These are phyloP conservation scores for Elongisporangium senticosum DNA, from an alignment of 352 stramenopile genomes.

Conservation along the genomic window DNA sequence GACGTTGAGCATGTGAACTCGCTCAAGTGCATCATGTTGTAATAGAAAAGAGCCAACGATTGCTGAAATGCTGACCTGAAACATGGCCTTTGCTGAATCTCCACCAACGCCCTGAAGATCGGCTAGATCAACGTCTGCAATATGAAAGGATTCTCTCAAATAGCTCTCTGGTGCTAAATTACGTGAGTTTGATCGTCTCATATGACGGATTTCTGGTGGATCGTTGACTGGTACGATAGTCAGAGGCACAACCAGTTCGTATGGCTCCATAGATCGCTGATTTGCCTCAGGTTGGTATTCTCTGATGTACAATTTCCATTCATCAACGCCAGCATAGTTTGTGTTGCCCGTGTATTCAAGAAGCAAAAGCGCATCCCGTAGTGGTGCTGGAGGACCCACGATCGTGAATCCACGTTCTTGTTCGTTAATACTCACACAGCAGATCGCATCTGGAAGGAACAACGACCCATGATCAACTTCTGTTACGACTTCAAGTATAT, in stretches of 20 bases:
- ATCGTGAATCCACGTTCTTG: slow-evolving; percentile 12
- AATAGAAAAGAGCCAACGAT: slow-evolving; percentile 2
- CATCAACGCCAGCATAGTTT: slow-evolving; percentile 12
- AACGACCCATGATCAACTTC: slow-evolving; percentile 13
- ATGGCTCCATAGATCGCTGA: slow-evolving; percentile 3
- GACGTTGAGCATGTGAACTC: slow-evolving; percentile 1
- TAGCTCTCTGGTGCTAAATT: background rate
- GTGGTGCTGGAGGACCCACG: slow-evolving; percentile 9
- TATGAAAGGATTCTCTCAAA: slow-evolving; percentile 1
- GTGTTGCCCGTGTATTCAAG: slow-evolving; percentile 8
- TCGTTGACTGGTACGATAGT: slow-evolving; percentile 7
- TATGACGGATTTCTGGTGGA: background rate
- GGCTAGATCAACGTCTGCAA: slow-evolving; percentile 3
- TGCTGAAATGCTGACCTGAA: slow-evolving; percentile 1
- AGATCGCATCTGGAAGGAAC: slow-evolving; percentile 14
- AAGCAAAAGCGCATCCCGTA: slow-evolving; percentile 11
- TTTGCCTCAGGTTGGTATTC: background rate
- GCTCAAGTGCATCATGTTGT: background rate
- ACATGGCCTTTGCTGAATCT: background rate
- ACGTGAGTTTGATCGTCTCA: background rate
- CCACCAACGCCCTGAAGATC: background rate
- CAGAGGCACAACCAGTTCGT: slow-evolving; percentile 1
- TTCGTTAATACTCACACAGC: slow-evolving; percentile 17
- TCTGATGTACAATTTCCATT: background rate
- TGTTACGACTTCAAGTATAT: slow-evolving; percentile 14